Base-by-base conservation (phyloP, 2,329 filamentous ascomycete genomes). In the Beauveria pseudobassiana region DNA sequence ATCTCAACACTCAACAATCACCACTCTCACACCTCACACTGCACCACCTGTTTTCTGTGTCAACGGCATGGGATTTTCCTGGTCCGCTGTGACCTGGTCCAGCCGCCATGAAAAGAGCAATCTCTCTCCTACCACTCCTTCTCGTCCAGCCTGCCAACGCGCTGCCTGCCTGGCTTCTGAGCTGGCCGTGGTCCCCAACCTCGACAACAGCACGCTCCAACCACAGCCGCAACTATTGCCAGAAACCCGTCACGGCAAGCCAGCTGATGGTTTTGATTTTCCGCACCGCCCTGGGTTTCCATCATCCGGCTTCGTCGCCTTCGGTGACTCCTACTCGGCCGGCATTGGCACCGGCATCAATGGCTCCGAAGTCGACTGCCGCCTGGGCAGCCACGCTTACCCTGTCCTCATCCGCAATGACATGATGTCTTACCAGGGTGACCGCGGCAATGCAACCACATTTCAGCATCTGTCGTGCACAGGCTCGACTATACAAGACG, bases 401-500 rank as follows among this genome's bases (percentile, higher is more conserved):
- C 72, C 76, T 12, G 65, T 68, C 50, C 70, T 81, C 30, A 73
- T 80, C 54, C 69, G 73, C 43, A 55, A 65, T 14, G 77, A 80
- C 63, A 69, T 80, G 38, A 61, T 65, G 10, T 62, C 56, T 10
- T 34, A 22, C 28, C 54, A 63, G 7, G 63, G 70, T 51, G 66
- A 64, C 10, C 65, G 67, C 22, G 38, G 12, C 28, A 57, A 53
- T 9, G 69, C 70, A 30, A 55, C 63, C 49, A 71, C 71, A 5
- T 75, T 80, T 63, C 77, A 80, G 65, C 78, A 78, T 67, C 70
- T 80, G 20, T 78, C 78, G 0, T 81, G 78, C 66, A 79, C 78
- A 0, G 78, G 78, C 8, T 73, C 78, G n/a, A 75, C 69, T 5
- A 76, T 77, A 7, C 62, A 67, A 3, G 73, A 80, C 57, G 65